Base-by-base conservation (phyloP, 352 stramenopile genomes). In the Phytopythium kandeliae region DNA sequence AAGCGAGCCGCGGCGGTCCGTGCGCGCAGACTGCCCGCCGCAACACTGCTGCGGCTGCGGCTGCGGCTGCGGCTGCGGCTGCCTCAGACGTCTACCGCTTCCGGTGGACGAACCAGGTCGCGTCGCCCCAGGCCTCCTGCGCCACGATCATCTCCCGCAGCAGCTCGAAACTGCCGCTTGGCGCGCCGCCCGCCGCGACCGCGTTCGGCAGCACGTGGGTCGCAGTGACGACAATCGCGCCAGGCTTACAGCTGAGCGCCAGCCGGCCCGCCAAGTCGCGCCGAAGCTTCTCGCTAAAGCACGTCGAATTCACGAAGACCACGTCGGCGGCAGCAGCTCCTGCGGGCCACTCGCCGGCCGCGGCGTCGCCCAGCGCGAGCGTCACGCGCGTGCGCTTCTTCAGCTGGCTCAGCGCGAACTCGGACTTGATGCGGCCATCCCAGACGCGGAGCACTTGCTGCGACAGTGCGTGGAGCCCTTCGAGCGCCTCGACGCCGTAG, bases 241-340 rank as follows among this genome's bases (percentile, higher is more conserved):
- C 78, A 0, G 62, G 30, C 48, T 89, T 89, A 58, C 71, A 82
- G 36, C 50, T 62, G 22, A 65, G 58, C 6, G 51, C 48, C 15
- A 86, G 62, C 24, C 85, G 74, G n/a, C 62, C 55, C 4, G 69
- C 66, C 9, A 89, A 36, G 3, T 74, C 62, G 31, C 60, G 59
- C 65, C 96, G 82, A 7, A 97, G 57, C 0, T 41, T 47, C 16
- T 81, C 60, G 21, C 78, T 71, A 51, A 96, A 97, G 51, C 89
- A 97, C 22, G 89, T 97, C 41, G 83, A 95, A 59, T 97, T 97
- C 40, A 91, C 67, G 55, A 97, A 97, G 1, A 95, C 59, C 3
- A 97, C 35, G 38, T 89, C 80, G 0, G 71, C 71, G 22, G 37
- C 56, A 0, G 48, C 24, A 10, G 74, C 63, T 24, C 56, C 72